These are phyloP conservation scores for Neurospora terricola DNA, from an alignment of 495 filamentous ascomycete genomes.

Conservation along the genomic window DNA sequence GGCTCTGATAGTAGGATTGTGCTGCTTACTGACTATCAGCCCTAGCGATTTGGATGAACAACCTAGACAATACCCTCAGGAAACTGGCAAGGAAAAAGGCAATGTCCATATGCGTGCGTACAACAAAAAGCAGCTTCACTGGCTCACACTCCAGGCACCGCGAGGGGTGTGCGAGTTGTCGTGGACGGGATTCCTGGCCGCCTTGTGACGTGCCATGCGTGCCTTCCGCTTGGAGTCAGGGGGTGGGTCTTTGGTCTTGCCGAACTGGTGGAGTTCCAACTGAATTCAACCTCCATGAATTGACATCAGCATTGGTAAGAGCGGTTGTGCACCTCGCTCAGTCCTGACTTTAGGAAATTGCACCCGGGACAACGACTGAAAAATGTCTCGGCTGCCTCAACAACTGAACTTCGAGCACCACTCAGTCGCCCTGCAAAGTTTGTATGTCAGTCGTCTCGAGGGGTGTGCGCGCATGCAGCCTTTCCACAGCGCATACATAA, in stretches of 20 bases:
- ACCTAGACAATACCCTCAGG: neutral
- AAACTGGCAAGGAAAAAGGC: neutral
- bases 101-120: neutral
- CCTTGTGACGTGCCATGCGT: neutral
- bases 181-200: neutral
- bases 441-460: neutral
- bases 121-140: neutral
- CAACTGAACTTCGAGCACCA: neutral
- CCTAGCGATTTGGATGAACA: neutral
- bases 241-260: neutral
- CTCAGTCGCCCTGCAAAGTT: neutral
- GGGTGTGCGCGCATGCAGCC: neutral
- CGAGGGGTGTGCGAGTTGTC: neutral
- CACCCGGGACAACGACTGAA: neutral
- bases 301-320: neutral
- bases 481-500: neutral
- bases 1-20: neutral
- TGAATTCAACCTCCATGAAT: neutral
- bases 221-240: neutral
- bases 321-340: neutral
- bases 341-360: neutral
- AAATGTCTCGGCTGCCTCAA: neutral
- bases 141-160: neutral
- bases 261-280: neutral
- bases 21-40: neutral